phyloP scores from a whole-genome alignment of 2,329 filamentous ascomycete species.

The Alternaria hordeiaustralica region DNA sequence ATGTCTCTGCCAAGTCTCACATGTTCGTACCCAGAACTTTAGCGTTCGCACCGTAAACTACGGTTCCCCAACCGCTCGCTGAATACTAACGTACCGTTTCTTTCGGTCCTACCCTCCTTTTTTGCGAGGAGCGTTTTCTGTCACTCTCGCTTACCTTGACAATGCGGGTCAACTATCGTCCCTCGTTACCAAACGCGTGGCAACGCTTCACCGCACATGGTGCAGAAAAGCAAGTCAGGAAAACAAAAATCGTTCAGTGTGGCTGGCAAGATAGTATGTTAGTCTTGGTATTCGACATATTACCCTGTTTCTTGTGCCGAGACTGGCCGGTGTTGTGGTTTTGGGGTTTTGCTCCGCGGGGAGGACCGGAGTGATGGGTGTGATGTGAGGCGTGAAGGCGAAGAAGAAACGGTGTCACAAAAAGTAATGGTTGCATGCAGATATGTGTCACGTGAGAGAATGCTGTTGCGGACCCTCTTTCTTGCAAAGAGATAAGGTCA shows the following conservation, averaged over 20 bases:
- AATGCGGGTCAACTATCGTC: neutral
- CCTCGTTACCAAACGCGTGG: neutral
- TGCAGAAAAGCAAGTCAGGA: neutral
- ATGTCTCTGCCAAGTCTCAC: neutral
- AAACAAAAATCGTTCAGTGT: neutral
- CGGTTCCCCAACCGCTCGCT: neutral
- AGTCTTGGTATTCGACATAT: no score
- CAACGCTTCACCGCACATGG: neutral
- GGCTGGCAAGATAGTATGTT: neutral
- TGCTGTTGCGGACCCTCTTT: neutral
- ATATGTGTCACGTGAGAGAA: neutral
- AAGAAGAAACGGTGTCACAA: neutral
- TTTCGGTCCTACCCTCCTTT: neutral
- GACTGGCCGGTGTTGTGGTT: neutral
- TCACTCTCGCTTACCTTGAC: neutral
- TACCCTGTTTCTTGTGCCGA: neutral
- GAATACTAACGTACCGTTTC: neutral
- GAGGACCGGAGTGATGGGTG: neutral
- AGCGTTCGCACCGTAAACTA: neutral
- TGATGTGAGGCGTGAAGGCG: neutral
- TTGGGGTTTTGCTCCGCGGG: neutral
- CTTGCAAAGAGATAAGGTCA: accelerated
- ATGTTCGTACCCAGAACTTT: neutral
- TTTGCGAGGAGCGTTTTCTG: neutral
- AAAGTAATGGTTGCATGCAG: neutral